A percentile compares a stretch with the other conserved stretches of the same genome.
Evolutionary conservation across 371 early-diverging fungal species (phyloP).

Genomic region (Mortierella polycephala): DNA sequence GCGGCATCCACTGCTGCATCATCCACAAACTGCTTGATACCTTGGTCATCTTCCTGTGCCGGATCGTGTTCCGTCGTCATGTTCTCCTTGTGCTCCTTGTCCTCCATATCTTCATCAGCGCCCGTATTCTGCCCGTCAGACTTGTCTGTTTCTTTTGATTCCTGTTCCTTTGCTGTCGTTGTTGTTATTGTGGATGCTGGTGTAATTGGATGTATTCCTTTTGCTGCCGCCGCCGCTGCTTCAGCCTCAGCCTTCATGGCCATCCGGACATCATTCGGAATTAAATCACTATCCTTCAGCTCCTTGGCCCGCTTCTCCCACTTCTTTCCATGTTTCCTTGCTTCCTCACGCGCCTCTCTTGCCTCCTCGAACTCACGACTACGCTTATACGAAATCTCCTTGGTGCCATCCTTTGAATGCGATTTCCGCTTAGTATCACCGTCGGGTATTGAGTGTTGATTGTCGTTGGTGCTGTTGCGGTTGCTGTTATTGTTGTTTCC

Average conservation of each 20-base stretch:
- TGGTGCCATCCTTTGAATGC: neutral
- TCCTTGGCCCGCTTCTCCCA: conserved; percentile 52
- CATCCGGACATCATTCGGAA: conserved; percentile 49
- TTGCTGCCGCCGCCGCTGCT: conserved; percentile 12
- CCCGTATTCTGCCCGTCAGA: neutral
- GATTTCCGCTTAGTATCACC: conserved; percentile 4
- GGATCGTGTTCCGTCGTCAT: neutral
- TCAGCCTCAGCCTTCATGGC: conserved; percentile 50
- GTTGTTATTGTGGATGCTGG: neutral
- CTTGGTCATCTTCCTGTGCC: conserved; percentile 15
- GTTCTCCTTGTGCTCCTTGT: neutral
- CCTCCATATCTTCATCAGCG: conserved; percentile 7
- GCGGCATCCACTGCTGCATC: conserved; percentile 39
- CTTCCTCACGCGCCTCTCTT: conserved; percentile 6
- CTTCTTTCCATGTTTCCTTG: conserved; percentile 38
- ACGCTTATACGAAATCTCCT: conserved; percentile 38
- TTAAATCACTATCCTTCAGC: conserved; percentile 40
- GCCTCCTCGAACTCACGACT: conserved; percentile 34
- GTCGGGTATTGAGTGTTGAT: conserved; percentile 14
- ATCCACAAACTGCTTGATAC: conserved; percentile 16
- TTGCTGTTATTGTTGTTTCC: neutral
- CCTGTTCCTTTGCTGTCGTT: neutral
- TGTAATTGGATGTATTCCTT: conserved; percentile 1
- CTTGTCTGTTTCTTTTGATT: too few species aligned
- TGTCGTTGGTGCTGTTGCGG: conserved; percentile 3